These are phyloP conservation scores for Calonectria henricotiae DNA, from an alignment of 2,329 filamentous ascomycete genomes.

Conservation along the genomic window DNA sequence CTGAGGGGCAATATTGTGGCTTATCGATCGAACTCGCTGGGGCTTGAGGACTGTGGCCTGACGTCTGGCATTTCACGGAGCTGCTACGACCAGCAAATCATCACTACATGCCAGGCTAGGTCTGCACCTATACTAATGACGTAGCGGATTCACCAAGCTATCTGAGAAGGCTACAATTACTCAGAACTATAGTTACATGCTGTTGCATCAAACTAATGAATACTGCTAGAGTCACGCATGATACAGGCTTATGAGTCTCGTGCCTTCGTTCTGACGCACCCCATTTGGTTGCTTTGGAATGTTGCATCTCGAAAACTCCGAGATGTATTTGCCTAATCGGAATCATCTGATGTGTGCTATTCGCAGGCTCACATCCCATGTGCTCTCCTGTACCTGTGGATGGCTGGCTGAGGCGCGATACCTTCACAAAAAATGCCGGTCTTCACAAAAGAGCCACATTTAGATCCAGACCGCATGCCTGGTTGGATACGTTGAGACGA, in stretches of 20 bases:
- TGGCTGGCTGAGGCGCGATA: background rate
- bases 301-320: background rate
- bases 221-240: background rate
- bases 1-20: constrained; percentile 29
- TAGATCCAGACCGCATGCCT: background rate
- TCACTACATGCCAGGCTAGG: background rate
- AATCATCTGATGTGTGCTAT: constrained; percentile 4
- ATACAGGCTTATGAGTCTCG: background rate
- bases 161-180: background rate
- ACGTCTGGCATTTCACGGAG: constrained; percentile 8
- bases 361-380: background rate
- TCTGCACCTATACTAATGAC: background rate
- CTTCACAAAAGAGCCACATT: background rate
- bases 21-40: constrained; percentile 13
- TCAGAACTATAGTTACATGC: background rate
- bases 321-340: constrained; percentile 30
- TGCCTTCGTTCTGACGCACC: constrained; percentile 1
- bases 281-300: constrained; percentile 1
- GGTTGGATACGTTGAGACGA: background rate
- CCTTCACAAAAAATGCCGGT: background rate
- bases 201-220: background rate
- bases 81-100: background rate
- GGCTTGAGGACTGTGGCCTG: constrained; percentile 14
- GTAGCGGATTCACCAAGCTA: background rate
- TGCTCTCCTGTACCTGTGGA: constrained; percentile 4